Evolutionary conservation across 306 rosid species (phyloP).

Genomic region (Luffa aegyptiaca): DNA sequence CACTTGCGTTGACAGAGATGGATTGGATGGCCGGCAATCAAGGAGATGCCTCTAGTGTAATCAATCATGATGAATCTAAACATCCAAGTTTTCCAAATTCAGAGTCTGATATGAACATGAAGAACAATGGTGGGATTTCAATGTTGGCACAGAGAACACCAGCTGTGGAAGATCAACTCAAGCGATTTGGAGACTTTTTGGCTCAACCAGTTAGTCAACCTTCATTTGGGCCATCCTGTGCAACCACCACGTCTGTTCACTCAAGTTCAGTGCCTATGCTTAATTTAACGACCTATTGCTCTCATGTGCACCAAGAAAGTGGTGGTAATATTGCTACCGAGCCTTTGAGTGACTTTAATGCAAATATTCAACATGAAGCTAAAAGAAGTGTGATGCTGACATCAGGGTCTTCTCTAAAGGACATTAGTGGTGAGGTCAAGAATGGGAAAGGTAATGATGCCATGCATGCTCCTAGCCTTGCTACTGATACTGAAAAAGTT

Average conservation of each 20-base stretch:
- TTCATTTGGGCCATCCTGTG: slow-evolving; percentile 66
- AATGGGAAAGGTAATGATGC: slow-evolving; percentile 25
- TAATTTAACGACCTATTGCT: slow-evolving; percentile 51
- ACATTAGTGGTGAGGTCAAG: slow-evolving; percentile 20
- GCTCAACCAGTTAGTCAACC: slow-evolving; percentile 68
- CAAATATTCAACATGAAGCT: slow-evolving; percentile 22
- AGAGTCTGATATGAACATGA: slow-evolving; percentile 38
- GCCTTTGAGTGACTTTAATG: slow-evolving; percentile 25
- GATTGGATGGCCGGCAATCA: slow-evolving; percentile 55
- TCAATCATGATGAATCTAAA: slow-evolving; percentile 44
- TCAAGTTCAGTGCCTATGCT: slow-evolving; percentile 77
- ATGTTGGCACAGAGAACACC: slow-evolving; percentile 45
- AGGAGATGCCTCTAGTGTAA: slow-evolving; percentile 38
- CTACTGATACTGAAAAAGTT: slow-evolving; percentile 22
- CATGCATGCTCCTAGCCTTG: slow-evolving; percentile 23
- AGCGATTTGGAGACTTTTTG: slow-evolving; percentile 56
- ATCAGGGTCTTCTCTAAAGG: slow-evolving; percentile 24
- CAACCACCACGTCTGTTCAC: slow-evolving; percentile 80
- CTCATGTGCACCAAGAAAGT: slow-evolving; percentile 32
- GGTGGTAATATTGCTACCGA: slow-evolving; percentile 30
- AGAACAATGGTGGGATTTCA: slow-evolving; percentile 45
- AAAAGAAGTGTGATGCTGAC: slow-evolving; percentile 25
- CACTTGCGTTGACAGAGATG: slow-evolving; percentile 96
- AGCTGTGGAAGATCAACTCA: slow-evolving; percentile 57
- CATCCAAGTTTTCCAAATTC: slow-evolving; percentile 26